Evolutionary conservation across 2,329 filamentous ascomycete species (phyloP), one percentile per base, ranked within the genome.

Genomic region (Botrytis fragariae): DNA sequence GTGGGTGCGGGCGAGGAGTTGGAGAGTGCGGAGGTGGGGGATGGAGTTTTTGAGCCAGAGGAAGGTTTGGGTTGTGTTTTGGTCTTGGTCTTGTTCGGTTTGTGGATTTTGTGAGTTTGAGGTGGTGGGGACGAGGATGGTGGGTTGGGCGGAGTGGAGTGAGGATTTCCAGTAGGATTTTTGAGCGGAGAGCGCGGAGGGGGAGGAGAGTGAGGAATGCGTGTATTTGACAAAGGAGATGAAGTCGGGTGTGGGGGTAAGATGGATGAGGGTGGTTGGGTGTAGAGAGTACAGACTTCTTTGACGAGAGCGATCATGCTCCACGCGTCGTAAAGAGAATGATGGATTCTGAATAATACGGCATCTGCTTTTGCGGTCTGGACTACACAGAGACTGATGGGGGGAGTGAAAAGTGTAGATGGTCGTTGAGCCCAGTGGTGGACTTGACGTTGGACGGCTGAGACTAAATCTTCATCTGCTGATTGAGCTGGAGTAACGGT

Each of bases 291-390:
- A 1, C 39, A 57, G 4, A 44, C 14, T 37, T 70, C 68, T n/a
- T 59, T 42, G 37, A 70, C 35, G 5, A 70, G 68, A 3, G 54
- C 54, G 7, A 25, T 70, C 68, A 70, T 70, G 18, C 54, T 70
- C 68, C 68, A 70, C 25, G 54, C 37, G 44, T 70, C 68, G 39
- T 70, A 70, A 9, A 61, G 59, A 18, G 68, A 60, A 22, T 70
- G 67, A 45, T 69, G 39, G 20, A 70, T 20, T 48, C 20, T 37
- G 51, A 70, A 44, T 4, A 70, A 35, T 3, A 70, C 35, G 3
- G 68, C 54, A 70, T 70, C 68, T 70, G 29, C 5, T 4, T 14
- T 25, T 22, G 60, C 18, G 39, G 37, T 70, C 37, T 37, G 68
- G 4, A 70, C 42, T 16, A 70, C 37, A 6, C 68, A 57, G 20